A percentile compares a stretch with the other conserved stretches of the same genome.
These are phyloP conservation scores for Helianthus tuberosus DNA, from an alignment of 129 eudicot species.

Conservation along the genomic window DNA sequence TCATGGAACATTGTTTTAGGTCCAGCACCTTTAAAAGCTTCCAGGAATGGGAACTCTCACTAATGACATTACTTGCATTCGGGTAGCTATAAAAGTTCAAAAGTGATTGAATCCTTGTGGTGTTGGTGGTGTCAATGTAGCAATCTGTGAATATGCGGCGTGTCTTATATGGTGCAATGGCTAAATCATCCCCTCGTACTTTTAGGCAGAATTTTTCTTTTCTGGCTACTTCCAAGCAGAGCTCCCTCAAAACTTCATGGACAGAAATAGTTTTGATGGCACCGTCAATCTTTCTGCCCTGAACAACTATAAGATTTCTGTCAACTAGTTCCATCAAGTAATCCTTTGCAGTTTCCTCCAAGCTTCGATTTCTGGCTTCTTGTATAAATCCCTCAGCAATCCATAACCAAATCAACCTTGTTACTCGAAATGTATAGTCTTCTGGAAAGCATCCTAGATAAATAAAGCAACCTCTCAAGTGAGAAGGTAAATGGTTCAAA, in stretches of 20 bases:
- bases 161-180: too few species aligned
- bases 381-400: constrained; percentile 38
- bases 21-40: constrained; percentile 11
- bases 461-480: constrained; percentile 28
- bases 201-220: neutral
- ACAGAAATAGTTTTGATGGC: constrained; percentile 2
- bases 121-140: too few species aligned
- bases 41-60: neutral
- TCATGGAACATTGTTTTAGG: neutral
- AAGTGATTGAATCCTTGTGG: too few species aligned
- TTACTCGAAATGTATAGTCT: neutral
- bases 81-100: too few species aligned
- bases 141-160: too few species aligned
- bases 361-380: neutral
- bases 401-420: constrained; percentile 29
- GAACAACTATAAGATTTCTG: constrained; percentile 6
- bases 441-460: constrained; percentile 24
- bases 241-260: constrained; percentile 34
- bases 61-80: too few species aligned
- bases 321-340: constrained; percentile 15
- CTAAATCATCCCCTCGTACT: neutral
- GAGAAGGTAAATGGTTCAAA: constrained; percentile 13
- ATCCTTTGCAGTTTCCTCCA: constrained; percentile 23
- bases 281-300: neutral
- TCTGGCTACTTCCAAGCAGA: constrained; percentile 19